A percentile compares a stretch with the other conserved stretches of the same genome.
Conservation (phyloP, 2,329 filamentous ascomycete genomes). For the Penicillium sp. region DNA sequence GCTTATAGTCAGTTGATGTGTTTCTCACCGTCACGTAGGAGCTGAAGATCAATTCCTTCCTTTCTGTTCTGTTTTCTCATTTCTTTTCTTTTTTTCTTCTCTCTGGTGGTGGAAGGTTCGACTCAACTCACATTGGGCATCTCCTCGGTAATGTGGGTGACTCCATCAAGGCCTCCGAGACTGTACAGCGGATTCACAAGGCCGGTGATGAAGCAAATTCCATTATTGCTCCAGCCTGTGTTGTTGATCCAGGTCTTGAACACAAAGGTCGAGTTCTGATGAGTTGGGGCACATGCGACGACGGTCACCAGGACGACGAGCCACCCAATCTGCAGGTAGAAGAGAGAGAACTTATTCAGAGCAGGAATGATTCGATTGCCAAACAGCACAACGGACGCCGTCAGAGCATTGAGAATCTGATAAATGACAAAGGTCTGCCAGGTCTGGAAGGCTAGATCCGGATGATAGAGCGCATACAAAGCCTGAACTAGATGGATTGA, state of each 20-base stretch:
- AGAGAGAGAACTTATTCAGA: slow-evolving; percentile 43
- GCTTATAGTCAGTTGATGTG: slow-evolving; percentile 1
- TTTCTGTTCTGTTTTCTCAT: too few species aligned
- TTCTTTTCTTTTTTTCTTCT: too few species aligned
- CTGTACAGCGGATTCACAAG: slow-evolving; percentile 46
- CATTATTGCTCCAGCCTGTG: slow-evolving; percentile 48
- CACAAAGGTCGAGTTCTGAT: slow-evolving; percentile 46
- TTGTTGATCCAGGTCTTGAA: slow-evolving; percentile 50
- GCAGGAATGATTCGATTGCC: slow-evolving; percentile 42
- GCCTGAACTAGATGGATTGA: slow-evolving; percentile 15
- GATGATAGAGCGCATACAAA: slow-evolving; percentile 39
- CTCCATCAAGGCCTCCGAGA: slow-evolving; percentile 45
- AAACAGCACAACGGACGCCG: slow-evolving; percentile 44
- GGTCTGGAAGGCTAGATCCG: slow-evolving; percentile 36
- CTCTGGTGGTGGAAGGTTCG: too few species aligned
- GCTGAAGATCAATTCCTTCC: too few species aligned
- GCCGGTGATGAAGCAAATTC: slow-evolving; percentile 48
- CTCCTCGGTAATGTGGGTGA: slow-evolving; percentile 49
- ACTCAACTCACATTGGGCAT: slow-evolving; percentile 43
- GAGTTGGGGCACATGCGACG: slow-evolving; percentile 41
- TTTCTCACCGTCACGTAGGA: too few species aligned
- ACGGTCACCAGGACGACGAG: slow-evolving; percentile 46
- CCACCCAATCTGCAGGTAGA: slow-evolving; percentile 46
- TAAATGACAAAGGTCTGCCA: slow-evolving; percentile 46
- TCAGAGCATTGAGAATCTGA: slow-evolving; percentile 38